phyloP scores from a whole-genome alignment of 345 rosid genomes.

The Citrus mangshanensis region DNA sequence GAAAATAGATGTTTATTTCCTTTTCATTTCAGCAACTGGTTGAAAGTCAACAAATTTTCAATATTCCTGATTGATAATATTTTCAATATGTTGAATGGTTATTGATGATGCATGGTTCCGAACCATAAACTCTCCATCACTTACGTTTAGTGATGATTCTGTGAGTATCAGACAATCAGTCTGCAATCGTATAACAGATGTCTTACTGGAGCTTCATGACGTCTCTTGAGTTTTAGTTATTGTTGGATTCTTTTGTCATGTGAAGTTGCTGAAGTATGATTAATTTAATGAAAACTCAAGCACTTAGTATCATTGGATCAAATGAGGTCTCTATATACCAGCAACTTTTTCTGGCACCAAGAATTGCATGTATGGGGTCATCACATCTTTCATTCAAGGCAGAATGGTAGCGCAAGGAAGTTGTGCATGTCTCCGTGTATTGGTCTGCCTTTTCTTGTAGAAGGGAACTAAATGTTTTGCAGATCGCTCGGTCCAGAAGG shows the following conservation, averaged over 20 bases:
- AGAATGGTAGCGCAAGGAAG: neutral
- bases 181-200: neutral
- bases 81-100: neutral
- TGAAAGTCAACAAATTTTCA: no score
- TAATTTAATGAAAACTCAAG: neutral
- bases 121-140: neutral
- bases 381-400: neutral
- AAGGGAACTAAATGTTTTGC: neutral
- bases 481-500: no score
- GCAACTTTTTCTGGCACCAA: neutral
- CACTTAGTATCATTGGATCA: neutral
- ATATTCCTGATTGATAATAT: no score
- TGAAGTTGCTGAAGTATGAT: neutral
- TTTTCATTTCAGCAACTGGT: no score
- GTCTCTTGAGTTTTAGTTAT: neutral
- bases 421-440: neutral
- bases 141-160: neutral
- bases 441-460: neutral
- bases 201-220: neutral
- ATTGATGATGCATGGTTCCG: neutral
- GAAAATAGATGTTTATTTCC: no score
- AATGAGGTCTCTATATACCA: no score
- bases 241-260: neutral
- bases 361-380: neutral
- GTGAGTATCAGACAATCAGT: neutral